Evolutionary conservation across 352 stramenopile species (phyloP), one percentile per base, ranked within the genome.

Genomic region (Thalassiosira livingstoniorum): DNA sequence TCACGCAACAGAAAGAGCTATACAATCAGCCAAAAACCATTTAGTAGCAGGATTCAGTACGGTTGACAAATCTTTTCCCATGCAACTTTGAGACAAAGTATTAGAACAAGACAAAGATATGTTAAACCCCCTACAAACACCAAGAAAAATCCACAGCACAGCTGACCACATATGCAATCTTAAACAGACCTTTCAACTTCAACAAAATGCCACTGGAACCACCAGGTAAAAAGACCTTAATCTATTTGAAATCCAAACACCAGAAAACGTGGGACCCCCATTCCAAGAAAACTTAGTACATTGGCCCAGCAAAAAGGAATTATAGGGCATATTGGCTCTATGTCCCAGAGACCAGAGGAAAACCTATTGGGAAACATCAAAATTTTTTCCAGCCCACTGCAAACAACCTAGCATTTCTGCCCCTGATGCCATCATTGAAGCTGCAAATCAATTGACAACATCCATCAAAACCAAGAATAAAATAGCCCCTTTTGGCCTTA

Each of bases 21-120:
- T 88, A 18, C 66, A 67, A 34, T 87, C 80, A 1, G 88, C 79
- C 54, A 87, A 87, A 55, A 78, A 88, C 29, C 80, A 90, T 58
- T 88, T 86, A 66, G 80, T 87, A 10, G 39, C 80, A 42, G 61
- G 58, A 21, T 60, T 88, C 0, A 58, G 27, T 0, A 75, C 63
- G 23, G 25, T 61, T 53, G 53, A 85, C 15, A 11, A 23, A 34
- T 15, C 51, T 13, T 88, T 85, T 23, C 72, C 65, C 2, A 1
- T 84, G 1, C 76, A 85, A 67, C 32, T 80, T 11, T 86, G 73
- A 57, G 37, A 82, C 34, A n/a, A 81, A 42, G 51, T 86, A 1
- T 21, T 89, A 2, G 45, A 60, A 27, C 82, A 91, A 58, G 62
- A 58, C 4, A 37, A 75, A 75, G 62, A 87, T 13, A 87, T 67